Base-by-base conservation (phyloP, 345 rosid species). In the Lenwebbia sp. region DNA sequence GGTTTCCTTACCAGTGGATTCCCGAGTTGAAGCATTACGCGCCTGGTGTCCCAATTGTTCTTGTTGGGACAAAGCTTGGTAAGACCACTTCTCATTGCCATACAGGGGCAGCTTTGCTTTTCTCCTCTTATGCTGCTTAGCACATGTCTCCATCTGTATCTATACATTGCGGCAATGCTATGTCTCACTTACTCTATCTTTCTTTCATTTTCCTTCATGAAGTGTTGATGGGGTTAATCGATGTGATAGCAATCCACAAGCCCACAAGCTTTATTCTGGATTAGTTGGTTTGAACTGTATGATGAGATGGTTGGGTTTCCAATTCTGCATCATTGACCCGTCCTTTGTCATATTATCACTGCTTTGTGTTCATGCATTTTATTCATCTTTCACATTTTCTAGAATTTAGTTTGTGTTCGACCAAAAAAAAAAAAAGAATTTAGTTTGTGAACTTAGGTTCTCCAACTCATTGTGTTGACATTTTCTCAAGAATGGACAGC, bases 11-110 rank as follows among this genome's bases (percentile, higher is more conserved):
- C 90, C 94, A 95, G 99, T 97, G 99, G 99, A 97, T 97, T 90
- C 99, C 99, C 5, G 99, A 97, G 92, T 88, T 96, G 92, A 94
- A 92, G 91, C 99, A 97, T 90, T 96, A 96, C 84, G 98, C 96
- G 8, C 99, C 99, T 58, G 98, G 99, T 87, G 96, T 97, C 82
- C 99, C 98, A 85, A 90, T 95, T 55, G 84, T 96, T 88, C 98
- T 96, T 41, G 98, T 96, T 90, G 99, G 99, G 86, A 95, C 99
- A 65, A 96, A 97, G 94, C 95, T 96, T 88, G 99, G 99, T 97
- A 87, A 89, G 90, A 17, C 47, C 78, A 19, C 78, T 37, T 70
- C 47, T 70, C 78, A 56, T 85, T 86, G 30, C 75, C 53, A 47
- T 60, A 28, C 11, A 25, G 44, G 54, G 84, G 58, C 26, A 11